phyloP scores from a whole-genome alignment of 2,329 filamentous ascomycete species.

The Rhinocladiella similis region DNA sequence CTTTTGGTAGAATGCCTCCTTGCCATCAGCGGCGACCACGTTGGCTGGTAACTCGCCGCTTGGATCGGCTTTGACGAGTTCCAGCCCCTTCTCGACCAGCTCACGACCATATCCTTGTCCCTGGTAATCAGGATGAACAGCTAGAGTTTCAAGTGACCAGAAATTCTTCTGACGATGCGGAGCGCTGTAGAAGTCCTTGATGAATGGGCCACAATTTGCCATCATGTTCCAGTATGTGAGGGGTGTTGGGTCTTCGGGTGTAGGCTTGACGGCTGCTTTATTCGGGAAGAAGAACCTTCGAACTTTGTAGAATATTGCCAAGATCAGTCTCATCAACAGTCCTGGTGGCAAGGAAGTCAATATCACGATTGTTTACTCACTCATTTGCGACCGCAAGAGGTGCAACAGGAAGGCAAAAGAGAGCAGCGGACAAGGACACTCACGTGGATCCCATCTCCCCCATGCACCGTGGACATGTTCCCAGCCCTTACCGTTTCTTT shows the following conservation, averaged over 20 bases:
- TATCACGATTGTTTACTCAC: background rate
- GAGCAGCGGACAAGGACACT: background rate
- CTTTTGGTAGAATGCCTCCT: slow-evolving; percentile 20
- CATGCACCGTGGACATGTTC: slow-evolving; percentile 11
- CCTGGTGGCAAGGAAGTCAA: slow-evolving; percentile 1
- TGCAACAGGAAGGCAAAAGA: background rate
- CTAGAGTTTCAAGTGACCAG: slow-evolving; percentile 21
- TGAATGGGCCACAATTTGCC: slow-evolving; percentile 3
- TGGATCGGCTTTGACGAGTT: slow-evolving; percentile 11
- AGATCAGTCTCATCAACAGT: slow-evolving; percentile 5
- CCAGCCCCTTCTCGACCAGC: slow-evolving; percentile 11
- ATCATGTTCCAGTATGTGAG: slow-evolving; percentile 15
- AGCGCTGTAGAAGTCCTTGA: slow-evolving; percentile 6
- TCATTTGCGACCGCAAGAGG: background rate
- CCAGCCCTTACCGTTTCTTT: slow-evolving; percentile 13
- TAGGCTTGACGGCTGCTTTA: slow-evolving; percentile 25
- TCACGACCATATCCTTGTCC: slow-evolving; percentile 15
- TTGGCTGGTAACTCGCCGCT: slow-evolving; percentile 11
- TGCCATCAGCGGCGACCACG: slow-evolving; percentile 16
- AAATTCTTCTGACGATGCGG: slow-evolving; percentile 14
- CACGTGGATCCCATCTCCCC: slow-evolving; percentile 23
- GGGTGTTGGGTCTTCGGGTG: slow-evolving; percentile 32
- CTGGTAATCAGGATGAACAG: slow-evolving; percentile 15
- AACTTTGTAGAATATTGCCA: slow-evolving; percentile 4
- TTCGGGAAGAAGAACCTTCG: slow-evolving; percentile 5